Evolutionary conservation across 23 red algal genomes (phyloP), one percentile per base, ranked within the genome.

Genomic region (Gracilaria domingensis): DNA sequence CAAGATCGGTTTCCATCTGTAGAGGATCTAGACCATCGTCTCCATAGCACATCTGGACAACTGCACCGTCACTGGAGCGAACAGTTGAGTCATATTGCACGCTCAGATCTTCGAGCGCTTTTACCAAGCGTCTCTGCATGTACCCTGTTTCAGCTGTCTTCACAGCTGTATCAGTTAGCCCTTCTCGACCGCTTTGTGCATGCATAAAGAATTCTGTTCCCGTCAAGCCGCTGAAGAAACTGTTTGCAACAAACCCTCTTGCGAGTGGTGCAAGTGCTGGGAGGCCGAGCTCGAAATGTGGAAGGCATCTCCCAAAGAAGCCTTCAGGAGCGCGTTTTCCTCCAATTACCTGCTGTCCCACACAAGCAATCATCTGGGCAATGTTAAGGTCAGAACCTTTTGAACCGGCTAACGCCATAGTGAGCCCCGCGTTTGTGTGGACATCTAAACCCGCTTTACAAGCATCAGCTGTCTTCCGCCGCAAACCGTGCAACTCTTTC

Each of bases 131-230:
- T 35, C 93, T 62, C 66, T 98, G 93, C 94, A 95, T 95, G 84
- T 95, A 95, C 23, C 95, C 95, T 13, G 97, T 99, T 81, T 99
- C 94, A 12, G 97, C 97, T 47, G 97, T 99, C 60, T 99, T 99
- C 16, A 99, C 97, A 35, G 97, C 97, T 17, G 97, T 99, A 93
- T 99, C 97, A 26, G 95, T 95, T 13, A 99, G 84, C 14, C 97
- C 97, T 74, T 99, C 97, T 34, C 97, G 61, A 59, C 97, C 97
- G 20, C 84, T 95, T 91, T 96, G 95, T 30, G 97, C 93, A 45
- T 99, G 97, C 86, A 99, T 96, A 86, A 99, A 99, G 57, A 99
- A 99, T 75, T 99, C 97, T 50, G 94, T 99, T 28, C 79, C 76
- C 20, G 65, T 96, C 91, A 99, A 95, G 13, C 97, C 97, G 45